Evolutionary conservation across 1,139 yeast species (phyloP), one percentile per base, ranked within the genome.

Genomic region (Pichia sp.): DNA sequence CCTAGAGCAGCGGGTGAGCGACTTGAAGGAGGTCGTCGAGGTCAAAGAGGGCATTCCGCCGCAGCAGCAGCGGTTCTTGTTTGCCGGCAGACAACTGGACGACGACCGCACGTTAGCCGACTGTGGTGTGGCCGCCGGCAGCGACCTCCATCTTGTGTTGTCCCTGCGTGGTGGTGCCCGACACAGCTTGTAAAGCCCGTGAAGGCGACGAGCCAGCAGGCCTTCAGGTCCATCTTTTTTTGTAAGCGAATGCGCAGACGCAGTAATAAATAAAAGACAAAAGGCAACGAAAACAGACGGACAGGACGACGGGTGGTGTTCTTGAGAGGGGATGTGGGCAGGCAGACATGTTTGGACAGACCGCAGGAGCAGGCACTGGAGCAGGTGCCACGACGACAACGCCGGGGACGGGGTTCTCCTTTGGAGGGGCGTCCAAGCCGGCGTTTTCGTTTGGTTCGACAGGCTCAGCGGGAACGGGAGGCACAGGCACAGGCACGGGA

Each of bases 31-130:
- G 70, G 81, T 88, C 71, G 84, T 93, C 76, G 98, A 93, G 71
- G 97, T 93, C 67, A 89, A 90, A 67, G 99, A 93, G 70, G 99
- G 99, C 4, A 93, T 93, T 57, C 97, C 98, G 4, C 98, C 99
- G 23, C 84, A 90, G 36, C 99, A 93, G 72, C 99, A 93, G 70
- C 80, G 97, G 63, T 80, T 93, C 62, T 87, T 93, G 66, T 90
- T 82, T 72, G 85, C 88, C 58, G 99, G 99, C 23, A 88, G 90
- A 64, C 97, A 92, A 73, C 81, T 93, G 84, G 85, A 84, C 61
- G 96, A 89, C 66, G 88, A 85, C 34, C 77, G 79, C 64, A 82
- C 90, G 1, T 82, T 87, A 11, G 80, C 76, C 53, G 82, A 79
- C 52, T 86, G 90, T 59, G 88, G 88, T 5, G 78, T 82, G 49